Evolutionary conservation across 352 stramenopile genomes (phyloP).

Genomic region (Phytophthora multivora): DNA sequence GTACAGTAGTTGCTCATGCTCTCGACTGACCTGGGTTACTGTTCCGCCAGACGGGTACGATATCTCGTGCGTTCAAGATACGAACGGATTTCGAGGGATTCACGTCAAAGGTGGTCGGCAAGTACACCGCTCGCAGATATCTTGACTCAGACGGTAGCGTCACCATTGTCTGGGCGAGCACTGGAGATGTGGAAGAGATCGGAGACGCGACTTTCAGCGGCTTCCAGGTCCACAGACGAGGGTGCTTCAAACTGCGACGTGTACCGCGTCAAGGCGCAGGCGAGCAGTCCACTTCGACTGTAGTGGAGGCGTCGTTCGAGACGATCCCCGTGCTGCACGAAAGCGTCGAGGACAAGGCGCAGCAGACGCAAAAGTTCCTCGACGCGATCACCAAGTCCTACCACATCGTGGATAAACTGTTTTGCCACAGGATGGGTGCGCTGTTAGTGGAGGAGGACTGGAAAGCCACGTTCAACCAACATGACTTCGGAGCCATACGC

Average conservation of each 20-base stretch:
- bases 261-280: constrained; percentile 5
- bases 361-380: constrained; percentile 25
- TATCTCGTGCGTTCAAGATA: constrained; percentile 15
- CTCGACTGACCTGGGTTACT: neutral
- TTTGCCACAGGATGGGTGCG: constrained; percentile 26
- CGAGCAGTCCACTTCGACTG: constrained; percentile 23
- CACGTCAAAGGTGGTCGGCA: constrained; percentile 5
- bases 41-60: constrained; percentile 3
- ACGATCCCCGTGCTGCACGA: constrained; percentile 52
- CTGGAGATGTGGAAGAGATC: constrained; percentile 15
- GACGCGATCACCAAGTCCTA: constrained; percentile 21
- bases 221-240: constrained; percentile 19
- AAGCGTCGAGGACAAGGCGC: constrained; percentile 35
- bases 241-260: constrained; percentile 23
- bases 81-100: constrained; percentile 14
- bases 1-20: too few species aligned
- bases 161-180: neutral
- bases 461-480: constrained; percentile 28
- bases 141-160: constrained; percentile 3
- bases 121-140: constrained; percentile 15
- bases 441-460: constrained; percentile 30
- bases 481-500: neutral
- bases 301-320: constrained; percentile 49
- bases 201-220: constrained; percentile 4
- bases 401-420: constrained; percentile 24